A percentile compares a stretch with the other conserved stretches of the same genome.
Evolutionary conservation across 768 basidiomycete genomes (phyloP).

Genomic region (Pisolithus albus): DNA sequence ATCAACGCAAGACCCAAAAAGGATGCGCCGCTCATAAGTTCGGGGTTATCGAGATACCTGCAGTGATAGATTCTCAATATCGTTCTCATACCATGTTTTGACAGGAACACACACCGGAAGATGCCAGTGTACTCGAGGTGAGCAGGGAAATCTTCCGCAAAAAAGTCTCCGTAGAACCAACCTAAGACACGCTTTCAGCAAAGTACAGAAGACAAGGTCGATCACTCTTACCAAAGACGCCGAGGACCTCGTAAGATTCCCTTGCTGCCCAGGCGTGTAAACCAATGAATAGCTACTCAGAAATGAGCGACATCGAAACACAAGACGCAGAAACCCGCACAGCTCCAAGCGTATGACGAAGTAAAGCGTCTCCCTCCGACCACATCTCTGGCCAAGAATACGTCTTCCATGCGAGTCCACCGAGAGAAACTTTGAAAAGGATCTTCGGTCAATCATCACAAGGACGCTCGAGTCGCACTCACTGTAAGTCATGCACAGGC

Average conservation of each 20-base stretch:
- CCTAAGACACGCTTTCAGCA: constrained; percentile 37
- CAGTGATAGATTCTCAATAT: neutral
- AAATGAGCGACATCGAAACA: constrained; percentile 3
- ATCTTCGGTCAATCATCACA: neutral
- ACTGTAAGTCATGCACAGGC: constrained; percentile 95
- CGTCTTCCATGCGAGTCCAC: constrained; percentile 83
- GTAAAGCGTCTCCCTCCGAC: constrained; percentile 79
- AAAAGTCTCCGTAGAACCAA: constrained; percentile 99
- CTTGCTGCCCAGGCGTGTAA: constrained; percentile 88
- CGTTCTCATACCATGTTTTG: neutral
- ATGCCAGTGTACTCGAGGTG: constrained; percentile 95
- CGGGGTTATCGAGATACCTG: constrained; percentile 91
- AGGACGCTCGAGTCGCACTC: constrained; percentile 11
- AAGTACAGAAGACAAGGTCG: neutral
- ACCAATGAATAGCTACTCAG: constrained; percentile 63
- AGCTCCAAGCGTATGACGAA: constrained; percentile 82
- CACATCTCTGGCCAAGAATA: constrained; percentile 78
- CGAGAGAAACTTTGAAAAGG: constrained; percentile 61
- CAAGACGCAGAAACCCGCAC: constrained; percentile 40
- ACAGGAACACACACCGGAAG: constrained; percentile 56
- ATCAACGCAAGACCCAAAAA: constrained; percentile 92
- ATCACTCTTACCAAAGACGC: constrained; percentile 67
- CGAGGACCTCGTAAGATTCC: constrained; percentile 89
- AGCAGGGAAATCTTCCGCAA: constrained; percentile 88
- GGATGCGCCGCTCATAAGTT: constrained; percentile 91